These are phyloP conservation scores for Picea sitchensis DNA, from an alignment of 75 land plant species.

Conservation along the genomic window DNA sequence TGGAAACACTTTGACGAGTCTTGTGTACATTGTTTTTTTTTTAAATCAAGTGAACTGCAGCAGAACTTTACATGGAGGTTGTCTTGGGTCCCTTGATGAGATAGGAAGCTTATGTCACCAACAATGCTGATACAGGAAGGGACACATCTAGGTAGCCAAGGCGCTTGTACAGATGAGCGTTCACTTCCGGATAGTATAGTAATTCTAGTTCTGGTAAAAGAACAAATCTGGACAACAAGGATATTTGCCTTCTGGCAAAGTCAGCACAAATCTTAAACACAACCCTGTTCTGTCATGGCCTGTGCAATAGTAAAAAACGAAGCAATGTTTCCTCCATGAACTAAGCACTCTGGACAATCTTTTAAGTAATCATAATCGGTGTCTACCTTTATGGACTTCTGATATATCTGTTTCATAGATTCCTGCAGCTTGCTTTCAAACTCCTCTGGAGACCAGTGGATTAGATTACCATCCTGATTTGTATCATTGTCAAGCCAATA, in stretches of 20 bases:
- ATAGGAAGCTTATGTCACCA: no score
- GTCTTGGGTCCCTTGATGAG: no score
- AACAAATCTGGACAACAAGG: not conserved
- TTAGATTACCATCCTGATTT: conserved; percentile 54
- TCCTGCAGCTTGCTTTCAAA: conserved; percentile 80
- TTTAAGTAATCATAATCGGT: conserved; percentile 71
- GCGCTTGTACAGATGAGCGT: no score
- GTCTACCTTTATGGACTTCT: conserved; percentile 76
- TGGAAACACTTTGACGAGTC: no score
- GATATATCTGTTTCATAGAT: conserved; percentile 91
- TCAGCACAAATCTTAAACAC: conserved; percentile 42
- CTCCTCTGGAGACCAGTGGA: conserved; percentile 75
- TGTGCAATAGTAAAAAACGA: conserved; percentile 87
- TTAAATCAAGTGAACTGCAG: no score
- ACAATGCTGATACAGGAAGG: no score
- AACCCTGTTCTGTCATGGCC: conserved; percentile 95
- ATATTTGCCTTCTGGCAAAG: not conserved
- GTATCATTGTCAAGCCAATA: conserved; percentile 83
- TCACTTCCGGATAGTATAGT: not conserved
- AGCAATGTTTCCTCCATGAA: conserved; percentile 89
- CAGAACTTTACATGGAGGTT: no score
- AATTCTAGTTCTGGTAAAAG: not conserved
- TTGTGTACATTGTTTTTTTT: no score
- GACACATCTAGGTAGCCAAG: no score
- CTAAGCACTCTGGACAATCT: conserved; percentile 85